Evolutionary conservation across 1,284 basidiomycete species (phyloP).

Genomic region (Boletus holoroseus): DNA sequence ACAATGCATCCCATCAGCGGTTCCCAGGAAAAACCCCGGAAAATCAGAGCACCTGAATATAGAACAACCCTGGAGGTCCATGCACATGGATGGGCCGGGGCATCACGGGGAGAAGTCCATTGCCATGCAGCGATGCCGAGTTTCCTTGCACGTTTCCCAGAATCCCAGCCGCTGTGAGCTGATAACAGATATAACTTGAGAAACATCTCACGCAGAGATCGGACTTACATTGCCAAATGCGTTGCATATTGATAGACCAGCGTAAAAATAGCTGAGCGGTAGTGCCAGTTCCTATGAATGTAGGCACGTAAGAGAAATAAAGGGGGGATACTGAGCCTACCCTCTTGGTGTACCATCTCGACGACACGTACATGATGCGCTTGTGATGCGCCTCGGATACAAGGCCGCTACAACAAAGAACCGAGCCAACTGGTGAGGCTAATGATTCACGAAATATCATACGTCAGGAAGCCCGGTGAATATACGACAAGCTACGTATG

Average conservation of each 20-base stretch:
- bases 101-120: constrained; percentile 32
- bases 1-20: not conserved
- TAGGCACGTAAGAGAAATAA: not conserved
- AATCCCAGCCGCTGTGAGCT: constrained; percentile 67
- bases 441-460: not conserved
- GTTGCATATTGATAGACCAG: constrained; percentile 65
- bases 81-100: not conserved
- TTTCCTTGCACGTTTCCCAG: constrained; percentile 62
- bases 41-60: constrained; percentile 46
- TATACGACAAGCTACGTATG: constrained; percentile 52
- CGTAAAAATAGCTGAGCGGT: constrained; percentile 62
- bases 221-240: constrained; percentile 63
- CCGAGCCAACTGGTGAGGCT: not conserved
- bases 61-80: constrained; percentile 45
- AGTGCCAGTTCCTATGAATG: constrained; percentile 54
- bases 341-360: constrained; percentile 63
- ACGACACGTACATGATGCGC: constrained; percentile 55
- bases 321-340: constrained; percentile 25
- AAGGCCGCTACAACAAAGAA: constrained; percentile 43
- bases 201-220: constrained; percentile 7
- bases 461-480: constrained; percentile 63
- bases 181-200: not conserved
- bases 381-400: constrained; percentile 61
- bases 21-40: not conserved
- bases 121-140: constrained; percentile 67